phyloP scores from a whole-genome alignment of 108 stramenopile species.

The Fistulifera solaris region DNA sequence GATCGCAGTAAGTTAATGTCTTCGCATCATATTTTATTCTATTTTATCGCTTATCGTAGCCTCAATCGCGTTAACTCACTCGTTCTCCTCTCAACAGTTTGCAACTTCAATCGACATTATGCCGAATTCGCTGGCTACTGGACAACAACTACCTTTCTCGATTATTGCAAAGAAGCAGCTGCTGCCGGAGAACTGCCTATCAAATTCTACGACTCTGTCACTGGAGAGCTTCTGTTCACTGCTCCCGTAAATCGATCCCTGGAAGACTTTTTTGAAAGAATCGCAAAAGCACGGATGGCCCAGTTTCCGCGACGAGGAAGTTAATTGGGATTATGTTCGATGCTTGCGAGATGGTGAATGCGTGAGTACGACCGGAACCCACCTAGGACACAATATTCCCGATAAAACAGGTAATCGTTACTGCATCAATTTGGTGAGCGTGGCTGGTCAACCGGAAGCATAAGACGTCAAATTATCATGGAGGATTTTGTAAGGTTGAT shows the following conservation, averaged over 20 bases:
- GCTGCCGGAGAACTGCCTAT: conserved; percentile 22
- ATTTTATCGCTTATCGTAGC: conserved; percentile 13
- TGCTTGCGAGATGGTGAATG: conserved; percentile 74
- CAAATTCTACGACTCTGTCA: conserved; percentile 73
- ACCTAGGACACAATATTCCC: conserved; percentile 72
- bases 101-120: conserved; percentile 70
- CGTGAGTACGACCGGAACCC: conserved; percentile 80
- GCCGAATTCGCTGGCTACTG: conserved; percentile 63
- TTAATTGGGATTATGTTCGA: conserved; percentile 82
- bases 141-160: conserved; percentile 45
- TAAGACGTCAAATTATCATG: no score
- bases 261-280: conserved; percentile 67
- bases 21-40: conserved; percentile 24
- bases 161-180: conserved; percentile 22
- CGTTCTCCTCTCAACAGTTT: conserved; percentile 23
- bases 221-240: conserved; percentile 63
- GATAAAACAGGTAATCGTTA: conserved; percentile 45
- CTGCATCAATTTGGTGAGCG: conserved; percentile 87
- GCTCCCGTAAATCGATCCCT: conserved; percentile 64
- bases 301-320: conserved; percentile 68
- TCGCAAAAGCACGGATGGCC: conserved; percentile 60
- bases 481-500: no score
- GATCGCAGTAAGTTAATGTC: conserved; percentile 28
- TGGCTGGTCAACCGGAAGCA: conserved; percentile 60
- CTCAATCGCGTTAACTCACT: conserved; percentile 21